Evolutionary conservation across 345 rosid genomes (phyloP).

Genomic region (Gynandropsis gynandra): DNA sequence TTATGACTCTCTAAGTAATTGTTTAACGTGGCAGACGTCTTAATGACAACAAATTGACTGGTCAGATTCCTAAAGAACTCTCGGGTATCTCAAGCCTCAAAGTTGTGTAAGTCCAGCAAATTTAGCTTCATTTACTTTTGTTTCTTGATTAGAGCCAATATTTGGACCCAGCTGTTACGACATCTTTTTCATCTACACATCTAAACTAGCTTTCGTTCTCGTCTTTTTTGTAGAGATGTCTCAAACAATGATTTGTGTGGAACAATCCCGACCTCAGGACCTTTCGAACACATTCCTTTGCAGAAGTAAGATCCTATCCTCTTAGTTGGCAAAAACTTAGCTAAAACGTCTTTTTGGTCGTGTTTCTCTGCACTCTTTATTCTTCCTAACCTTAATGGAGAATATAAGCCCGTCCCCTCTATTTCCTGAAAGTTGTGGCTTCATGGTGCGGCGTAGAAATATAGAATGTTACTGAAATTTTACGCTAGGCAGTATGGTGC

Average conservation of each 20-base stretch:
- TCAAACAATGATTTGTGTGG: slow-evolving; percentile 88
- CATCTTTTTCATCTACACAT: not conserved
- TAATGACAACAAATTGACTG: slow-evolving; percentile 64
- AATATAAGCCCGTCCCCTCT: not conserved
- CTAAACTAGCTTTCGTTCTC: slow-evolving; percentile 6
- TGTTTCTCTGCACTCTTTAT: slow-evolving; percentile 1
- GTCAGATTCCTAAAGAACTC: slow-evolving; percentile 69
- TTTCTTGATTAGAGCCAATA: too few relatives aligned
- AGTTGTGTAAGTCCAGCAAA: too few relatives aligned
- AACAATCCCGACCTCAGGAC: slow-evolving; percentile 86
- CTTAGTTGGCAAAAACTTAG: slow-evolving; percentile 4
- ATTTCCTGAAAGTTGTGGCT: too few relatives aligned
- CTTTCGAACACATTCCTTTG: slow-evolving; percentile 78
- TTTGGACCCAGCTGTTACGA: slow-evolving; percentile 8
- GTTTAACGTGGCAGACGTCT: slow-evolving; percentile 34
- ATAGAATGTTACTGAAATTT: too few relatives aligned
- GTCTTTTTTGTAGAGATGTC: slow-evolving; percentile 55
- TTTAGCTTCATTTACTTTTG: too few relatives aligned
- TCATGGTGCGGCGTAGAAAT: too few relatives aligned
- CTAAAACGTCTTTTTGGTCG: not conserved
- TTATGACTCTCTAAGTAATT: not conserved
- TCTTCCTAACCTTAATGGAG: not conserved
- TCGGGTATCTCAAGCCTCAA: too few relatives aligned
- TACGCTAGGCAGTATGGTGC: too few relatives aligned
- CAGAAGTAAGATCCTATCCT: slow-evolving; percentile 50